Percentiles rank a stretch among this genome's conserved stretches.
Conservation (phyloP, 345 rosid genomes). For the Sapria himalayana region DNA sequence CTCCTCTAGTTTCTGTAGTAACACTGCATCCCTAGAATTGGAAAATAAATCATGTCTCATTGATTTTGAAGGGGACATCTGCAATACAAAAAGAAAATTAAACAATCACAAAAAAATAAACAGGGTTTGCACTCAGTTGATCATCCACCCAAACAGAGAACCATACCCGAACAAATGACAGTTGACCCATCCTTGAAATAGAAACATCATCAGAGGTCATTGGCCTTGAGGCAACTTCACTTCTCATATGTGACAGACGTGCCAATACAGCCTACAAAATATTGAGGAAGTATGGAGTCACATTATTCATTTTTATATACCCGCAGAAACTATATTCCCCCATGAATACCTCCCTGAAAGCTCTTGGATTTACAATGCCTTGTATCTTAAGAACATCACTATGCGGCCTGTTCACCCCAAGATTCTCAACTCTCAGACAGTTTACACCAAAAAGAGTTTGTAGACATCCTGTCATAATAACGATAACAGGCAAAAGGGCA, state of each 20-base stretch:
- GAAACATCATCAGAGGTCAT: slow-evolving; percentile 32
- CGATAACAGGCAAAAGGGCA: too few species aligned
- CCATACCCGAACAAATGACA: slow-evolving; percentile 20
- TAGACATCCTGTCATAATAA: slow-evolving; percentile 59
- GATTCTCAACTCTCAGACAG: slow-evolving; percentile 51
- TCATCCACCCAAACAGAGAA: background rate
- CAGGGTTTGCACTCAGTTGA: background rate
- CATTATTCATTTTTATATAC: background rate
- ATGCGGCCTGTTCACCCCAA: slow-evolving; percentile 41
- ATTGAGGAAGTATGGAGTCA: background rate
- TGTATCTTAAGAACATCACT: slow-evolving; percentile 52
- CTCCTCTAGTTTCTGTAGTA: slow-evolving; percentile 44
- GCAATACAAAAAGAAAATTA: slow-evolving; percentile 7
- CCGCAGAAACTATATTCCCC: background rate
- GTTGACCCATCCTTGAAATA: slow-evolving; percentile 16
- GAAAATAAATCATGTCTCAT: slow-evolving; percentile 15
- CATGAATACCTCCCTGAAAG: slow-evolving; percentile 37
- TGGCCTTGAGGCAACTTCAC: slow-evolving; percentile 25
- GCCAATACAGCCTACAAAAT: slow-evolving; percentile 32
- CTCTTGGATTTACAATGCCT: slow-evolving; percentile 41
- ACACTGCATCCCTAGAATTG: slow-evolving; percentile 17
- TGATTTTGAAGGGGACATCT: slow-evolving; percentile 30
- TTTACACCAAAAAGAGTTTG: slow-evolving; percentile 53
- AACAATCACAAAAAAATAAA: background rate
- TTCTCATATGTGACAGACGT: slow-evolving; percentile 36